Conservation (phyloP, 768 basidiomycete species). For the Suillus luteus region DNA sequence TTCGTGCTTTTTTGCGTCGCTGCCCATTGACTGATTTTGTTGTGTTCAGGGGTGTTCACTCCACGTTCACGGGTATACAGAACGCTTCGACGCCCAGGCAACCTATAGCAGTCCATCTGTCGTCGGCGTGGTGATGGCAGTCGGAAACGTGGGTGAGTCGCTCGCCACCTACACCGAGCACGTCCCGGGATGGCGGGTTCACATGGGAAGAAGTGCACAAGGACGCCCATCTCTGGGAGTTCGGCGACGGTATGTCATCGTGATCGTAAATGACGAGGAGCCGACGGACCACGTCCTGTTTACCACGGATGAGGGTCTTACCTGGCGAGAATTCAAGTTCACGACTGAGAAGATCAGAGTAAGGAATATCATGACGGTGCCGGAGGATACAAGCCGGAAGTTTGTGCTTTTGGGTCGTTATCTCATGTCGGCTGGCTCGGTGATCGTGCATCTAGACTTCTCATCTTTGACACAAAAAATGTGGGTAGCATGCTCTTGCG, state of each 20-base stretch:
- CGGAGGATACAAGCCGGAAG: constrained; percentile 84
- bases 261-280: constrained; percentile 95
- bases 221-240: constrained; percentile 97
- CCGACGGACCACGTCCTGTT: constrained; percentile 88
- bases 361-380: constrained; percentile 80
- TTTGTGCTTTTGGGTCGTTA: constrained; percentile 83
- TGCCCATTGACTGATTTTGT: constrained; percentile 8
- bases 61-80: constrained; percentile 95
- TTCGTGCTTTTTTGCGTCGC: constrained; percentile 16
- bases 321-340: constrained; percentile 90
- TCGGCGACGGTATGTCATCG: constrained; percentile 91
- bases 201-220: constrained; percentile 99
- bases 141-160: constrained; percentile 90
- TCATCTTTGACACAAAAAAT: constrained; percentile 74
- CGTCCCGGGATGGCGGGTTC: constrained; percentile 94
- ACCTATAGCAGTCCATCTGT: constrained; percentile 93
- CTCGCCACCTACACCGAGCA: constrained; percentile 81
- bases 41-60: constrained; percentile 71
- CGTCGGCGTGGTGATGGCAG: constrained; percentile 92
- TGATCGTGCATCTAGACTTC: constrained; percentile 88
- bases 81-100: constrained; percentile 84
- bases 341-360: constrained; percentile 70
- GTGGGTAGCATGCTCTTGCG: constrained; percentile 46
- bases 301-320: constrained; percentile 85
- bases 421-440: constrained; percentile 43